A percentile compares a stretch with the other conserved stretches of the same genome.
These are phyloP conservation scores for Hypoxylon fragiforme DNA, from an alignment of 495 filamentous ascomycete genomes.

Conservation along the genomic window DNA sequence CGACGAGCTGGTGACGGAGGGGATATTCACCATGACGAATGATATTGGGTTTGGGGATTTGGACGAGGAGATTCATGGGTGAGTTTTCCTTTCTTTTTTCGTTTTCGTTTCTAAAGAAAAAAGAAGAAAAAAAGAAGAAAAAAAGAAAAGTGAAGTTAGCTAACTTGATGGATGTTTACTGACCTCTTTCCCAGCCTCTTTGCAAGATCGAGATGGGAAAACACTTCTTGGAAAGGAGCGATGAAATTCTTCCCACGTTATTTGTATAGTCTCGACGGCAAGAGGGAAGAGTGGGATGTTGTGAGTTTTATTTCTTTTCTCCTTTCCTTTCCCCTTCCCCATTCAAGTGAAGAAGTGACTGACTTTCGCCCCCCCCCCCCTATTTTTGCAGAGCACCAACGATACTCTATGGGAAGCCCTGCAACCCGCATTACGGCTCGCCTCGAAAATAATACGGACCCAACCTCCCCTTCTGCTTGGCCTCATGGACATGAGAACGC, in stretches of 20 bases:
- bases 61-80: constrained; percentile 27
- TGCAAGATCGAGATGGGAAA: neutral
- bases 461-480: constrained; percentile 26
- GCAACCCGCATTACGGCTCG: constrained; percentile 38
- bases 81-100: too few species aligned
- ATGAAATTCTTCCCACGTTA: constrained; percentile 7
- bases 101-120: too few species aligned
- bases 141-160: neutral
- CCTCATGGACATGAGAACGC: constrained; percentile 28
- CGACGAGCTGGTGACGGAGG: constrained; percentile 34
- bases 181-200: constrained; percentile 13
- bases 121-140: too few species aligned
- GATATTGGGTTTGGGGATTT: constrained; percentile 24
- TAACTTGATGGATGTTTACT: neutral
- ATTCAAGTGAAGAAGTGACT: too few species aligned
- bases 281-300: constrained; percentile 25
- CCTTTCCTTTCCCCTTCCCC: neutral
- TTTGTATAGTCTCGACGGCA: constrained; percentile 37
- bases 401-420: constrained; percentile 40
- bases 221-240: neutral
- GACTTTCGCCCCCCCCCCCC: too few species aligned
- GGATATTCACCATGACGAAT: constrained; percentile 22
- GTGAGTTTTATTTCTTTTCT: constrained; percentile 19
- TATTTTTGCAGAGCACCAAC: constrained; percentile 30
- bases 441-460: constrained; percentile 18